Evolutionary conservation across 495 filamentous ascomycete species (phyloP).

Genomic region (Apiosordaria backusii): DNA sequence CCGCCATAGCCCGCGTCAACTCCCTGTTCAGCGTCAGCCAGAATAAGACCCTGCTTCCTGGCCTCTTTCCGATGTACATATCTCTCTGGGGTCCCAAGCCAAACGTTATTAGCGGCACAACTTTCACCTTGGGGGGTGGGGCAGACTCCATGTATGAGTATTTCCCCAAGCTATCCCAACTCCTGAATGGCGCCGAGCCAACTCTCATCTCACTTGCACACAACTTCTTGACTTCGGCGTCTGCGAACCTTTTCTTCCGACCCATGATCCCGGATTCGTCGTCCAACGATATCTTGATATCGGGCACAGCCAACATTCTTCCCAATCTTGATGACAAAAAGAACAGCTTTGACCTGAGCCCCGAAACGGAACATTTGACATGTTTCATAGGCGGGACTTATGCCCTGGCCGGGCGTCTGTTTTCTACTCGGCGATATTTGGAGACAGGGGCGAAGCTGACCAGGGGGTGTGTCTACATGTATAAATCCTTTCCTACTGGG

Average conservation of each 20-base stretch:
- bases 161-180: conserved; percentile 63
- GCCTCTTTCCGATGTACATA: conserved; percentile 44
- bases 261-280: conserved; percentile 47
- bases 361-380: conserved; percentile 43
- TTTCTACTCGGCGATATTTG: conserved; percentile 59
- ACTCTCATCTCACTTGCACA: conserved; percentile 38
- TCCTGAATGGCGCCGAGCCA: conserved; percentile 32
- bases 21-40: conserved; percentile 68
- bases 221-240: conserved; percentile 58
- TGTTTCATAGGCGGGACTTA: conserved; percentile 91
- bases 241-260: conserved; percentile 65
- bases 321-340: neutral
- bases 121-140: conserved; percentile 70
- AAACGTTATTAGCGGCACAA: conserved; percentile 27
- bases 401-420: conserved; percentile 70
- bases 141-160: conserved; percentile 92
- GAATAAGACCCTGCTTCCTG: conserved; percentile 61
- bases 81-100: conserved; percentile 24
- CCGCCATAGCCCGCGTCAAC: conserved; percentile 74
- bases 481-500: conserved; percentile 69
- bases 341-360: conserved; percentile 20
- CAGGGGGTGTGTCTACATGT: conserved; percentile 82
- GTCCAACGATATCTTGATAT: conserved; percentile 63
- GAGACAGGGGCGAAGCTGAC: conserved; percentile 65
- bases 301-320: conserved; percentile 43